Evolutionary conservation across 2,329 filamentous ascomycete species (phyloP).

Genomic region (Neofusicoccum sp.): DNA sequence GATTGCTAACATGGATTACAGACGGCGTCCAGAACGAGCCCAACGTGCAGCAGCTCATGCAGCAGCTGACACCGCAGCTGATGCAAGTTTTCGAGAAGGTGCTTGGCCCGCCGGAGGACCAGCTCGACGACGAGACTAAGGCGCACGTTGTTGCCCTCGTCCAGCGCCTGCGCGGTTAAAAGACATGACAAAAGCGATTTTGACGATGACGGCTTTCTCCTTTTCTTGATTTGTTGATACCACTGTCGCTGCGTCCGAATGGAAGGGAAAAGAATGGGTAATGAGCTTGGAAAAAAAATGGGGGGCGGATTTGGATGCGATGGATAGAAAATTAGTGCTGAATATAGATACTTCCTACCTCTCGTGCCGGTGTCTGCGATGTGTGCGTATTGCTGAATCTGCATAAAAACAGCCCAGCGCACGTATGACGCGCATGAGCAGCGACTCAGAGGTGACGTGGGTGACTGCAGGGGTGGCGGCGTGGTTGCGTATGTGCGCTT

Average conservation of each 20-base stretch:
- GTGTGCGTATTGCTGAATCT: no score
- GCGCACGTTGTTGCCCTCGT: conserved; percentile 67
- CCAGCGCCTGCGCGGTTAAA: conserved; percentile 46
- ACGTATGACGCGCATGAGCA: no score
- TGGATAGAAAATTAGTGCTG: not conserved
- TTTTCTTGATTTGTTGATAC: conserved; percentile 22
- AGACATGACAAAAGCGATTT: not conserved
- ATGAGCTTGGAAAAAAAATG: conserved; percentile 7
- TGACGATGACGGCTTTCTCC: conserved; percentile 14
- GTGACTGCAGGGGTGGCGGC: not conserved
- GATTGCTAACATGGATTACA: not conserved
- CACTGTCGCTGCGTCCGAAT: conserved; percentile 13
- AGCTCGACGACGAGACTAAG: conserved; percentile 73
- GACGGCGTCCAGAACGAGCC: conserved; percentile 50
- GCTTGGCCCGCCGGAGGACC: conserved; percentile 70
- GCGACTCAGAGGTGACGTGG: no score
- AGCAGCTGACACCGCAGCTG: conserved; percentile 69
- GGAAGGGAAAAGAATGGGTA: conserved; percentile 15
- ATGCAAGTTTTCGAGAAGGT: conserved; percentile 74
- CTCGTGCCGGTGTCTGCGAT: no score
- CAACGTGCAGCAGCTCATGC: conserved; percentile 68
- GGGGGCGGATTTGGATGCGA: not conserved
- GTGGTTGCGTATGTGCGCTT: not conserved
- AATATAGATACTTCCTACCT: not conserved
- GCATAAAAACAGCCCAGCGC: no score